Conservation (phyloP, 352 stramenopile genomes). For the Globisporangium okanoganense region DNA sequence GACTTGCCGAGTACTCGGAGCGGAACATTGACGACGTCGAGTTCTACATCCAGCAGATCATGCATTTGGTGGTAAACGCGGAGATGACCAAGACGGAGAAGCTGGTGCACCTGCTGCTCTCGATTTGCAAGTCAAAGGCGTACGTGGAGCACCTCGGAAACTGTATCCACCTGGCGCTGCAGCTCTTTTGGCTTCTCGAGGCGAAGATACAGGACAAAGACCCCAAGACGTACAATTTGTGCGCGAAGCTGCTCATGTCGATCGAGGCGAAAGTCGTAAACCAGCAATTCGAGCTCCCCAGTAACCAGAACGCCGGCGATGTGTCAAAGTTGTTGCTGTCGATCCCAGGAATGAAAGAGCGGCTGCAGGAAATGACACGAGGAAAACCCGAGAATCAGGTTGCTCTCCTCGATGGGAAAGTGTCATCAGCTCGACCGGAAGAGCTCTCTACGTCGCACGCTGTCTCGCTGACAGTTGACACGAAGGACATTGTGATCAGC, state of each 20-base stretch:
- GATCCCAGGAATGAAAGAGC: conserved; percentile 56
- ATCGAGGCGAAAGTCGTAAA: conserved; percentile 84
- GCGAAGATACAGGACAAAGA: conserved; percentile 72
- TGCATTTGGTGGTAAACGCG: conserved; percentile 65
- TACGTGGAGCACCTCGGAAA: conserved; percentile 81
- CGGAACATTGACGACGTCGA: conserved; percentile 74
- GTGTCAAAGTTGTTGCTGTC: conserved; percentile 43
- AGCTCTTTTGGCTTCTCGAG: conserved; percentile 75
- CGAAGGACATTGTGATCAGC: not conserved
- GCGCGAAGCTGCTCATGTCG: conserved; percentile 75
- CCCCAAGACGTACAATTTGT: conserved; percentile 70
- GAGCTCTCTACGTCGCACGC: not conserved
- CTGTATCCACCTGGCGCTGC: conserved; percentile 72
- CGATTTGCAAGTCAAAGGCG: conserved; percentile 69
- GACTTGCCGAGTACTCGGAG: conserved; percentile 56
- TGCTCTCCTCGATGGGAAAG: conserved; percentile 2
- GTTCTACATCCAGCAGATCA: conserved; percentile 82
- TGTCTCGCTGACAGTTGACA: conserved; percentile 3
- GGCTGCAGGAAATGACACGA: conserved; percentile 29
- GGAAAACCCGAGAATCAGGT: conserved; percentile 12
- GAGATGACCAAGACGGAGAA: conserved; percentile 63
- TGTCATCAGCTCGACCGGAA: conserved; percentile 3
- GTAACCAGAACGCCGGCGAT: conserved; percentile 22
- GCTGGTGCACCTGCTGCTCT: conserved; percentile 66
- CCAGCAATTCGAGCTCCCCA: conserved; percentile 63